These are phyloP conservation scores for Aspergillus brunneoviolaceus DNA, from an alignment of 2,329 filamentous ascomycete genomes.

Conservation along the genomic window DNA sequence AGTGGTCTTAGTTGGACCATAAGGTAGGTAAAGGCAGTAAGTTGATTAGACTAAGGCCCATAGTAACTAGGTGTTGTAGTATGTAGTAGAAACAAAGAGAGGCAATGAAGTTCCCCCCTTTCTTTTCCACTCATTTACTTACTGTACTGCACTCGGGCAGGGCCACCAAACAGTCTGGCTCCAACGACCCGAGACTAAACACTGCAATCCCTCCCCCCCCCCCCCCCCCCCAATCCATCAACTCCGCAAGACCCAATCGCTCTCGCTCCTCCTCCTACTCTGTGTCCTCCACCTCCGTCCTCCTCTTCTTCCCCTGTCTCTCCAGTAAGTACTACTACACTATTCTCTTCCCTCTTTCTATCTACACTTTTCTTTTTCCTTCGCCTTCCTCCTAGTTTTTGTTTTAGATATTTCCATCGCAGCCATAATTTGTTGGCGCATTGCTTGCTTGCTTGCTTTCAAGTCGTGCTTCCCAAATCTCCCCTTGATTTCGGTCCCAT, in stretches of 20 bases:
- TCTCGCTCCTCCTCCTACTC: slow-evolving; percentile 18
- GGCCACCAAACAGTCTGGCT: slow-evolving; percentile 10
- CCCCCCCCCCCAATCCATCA: slow-evolving; percentile 17
- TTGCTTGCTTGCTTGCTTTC: not conserved
- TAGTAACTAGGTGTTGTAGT: too few relatives aligned
- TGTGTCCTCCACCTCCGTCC: not conserved
- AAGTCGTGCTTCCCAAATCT: slow-evolving; percentile 6
- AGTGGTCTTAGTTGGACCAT: slow-evolving; percentile 5
- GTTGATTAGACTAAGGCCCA: too few relatives aligned
- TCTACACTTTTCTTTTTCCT: slow-evolving; percentile 19
- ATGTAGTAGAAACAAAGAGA: slow-evolving; percentile 10
- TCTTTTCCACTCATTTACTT: slow-evolving; percentile 24
- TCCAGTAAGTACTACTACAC: not conserved
- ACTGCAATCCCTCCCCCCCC: slow-evolving; percentile 15
- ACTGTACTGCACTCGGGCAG: slow-evolving; percentile 19
- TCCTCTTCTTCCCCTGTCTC: not conserved
- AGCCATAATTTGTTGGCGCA: not conserved
- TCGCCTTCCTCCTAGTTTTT: slow-evolving; percentile 12
- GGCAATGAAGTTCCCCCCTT: slow-evolving; percentile 23
- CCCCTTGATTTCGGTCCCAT: slow-evolving; percentile 9
- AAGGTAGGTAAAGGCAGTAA: not conserved
- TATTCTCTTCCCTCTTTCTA: slow-evolving; percentile 19
- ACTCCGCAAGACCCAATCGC: slow-evolving; percentile 25
- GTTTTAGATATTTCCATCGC: slow-evolving; percentile 7
- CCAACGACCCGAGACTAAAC: not conserved